phyloP scores from a whole-genome alignment of 1,284 basidiomycete genomes.

The Apiotrichum mycotoxinovorans region DNA sequence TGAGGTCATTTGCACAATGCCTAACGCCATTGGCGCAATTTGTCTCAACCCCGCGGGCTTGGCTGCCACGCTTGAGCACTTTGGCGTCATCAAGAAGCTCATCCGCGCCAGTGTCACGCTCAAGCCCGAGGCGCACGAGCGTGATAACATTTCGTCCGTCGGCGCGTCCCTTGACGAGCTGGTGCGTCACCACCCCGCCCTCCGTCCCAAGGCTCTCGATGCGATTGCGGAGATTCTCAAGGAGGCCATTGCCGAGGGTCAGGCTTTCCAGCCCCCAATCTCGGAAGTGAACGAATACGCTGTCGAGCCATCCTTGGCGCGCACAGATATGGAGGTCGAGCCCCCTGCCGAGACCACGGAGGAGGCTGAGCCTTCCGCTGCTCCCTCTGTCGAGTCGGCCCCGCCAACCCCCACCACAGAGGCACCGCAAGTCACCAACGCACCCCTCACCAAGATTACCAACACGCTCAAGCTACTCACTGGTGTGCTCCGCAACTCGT shows the following conservation, averaged over 20 bases:
- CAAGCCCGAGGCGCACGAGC: slow-evolving; percentile 83
- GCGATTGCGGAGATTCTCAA: slow-evolving; percentile 66
- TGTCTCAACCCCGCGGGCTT: slow-evolving; percentile 91
- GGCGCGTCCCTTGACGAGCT: slow-evolving; percentile 92
- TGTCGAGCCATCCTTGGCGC: slow-evolving; percentile 4
- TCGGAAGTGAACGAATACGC: slow-evolving; percentile 25
- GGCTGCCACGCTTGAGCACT: slow-evolving; percentile 70
- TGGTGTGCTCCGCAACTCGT: slow-evolving; percentile 82
- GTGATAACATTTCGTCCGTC: slow-evolving; percentile 84
- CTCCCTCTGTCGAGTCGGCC: neutral
- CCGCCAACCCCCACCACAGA: slow-evolving; percentile 13
- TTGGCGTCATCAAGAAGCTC: slow-evolving; percentile 75
- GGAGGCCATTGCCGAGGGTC: slow-evolving; percentile 56
- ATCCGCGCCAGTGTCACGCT: slow-evolving; percentile 84
- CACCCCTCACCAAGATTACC: slow-evolving; percentile 22
- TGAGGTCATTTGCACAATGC: slow-evolving; percentile 86
- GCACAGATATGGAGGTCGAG: slow-evolving; percentile 14
- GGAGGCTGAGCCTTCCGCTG: neutral
- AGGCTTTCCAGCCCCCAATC: slow-evolving; percentile 24
- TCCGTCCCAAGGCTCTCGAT: slow-evolving; percentile 76
- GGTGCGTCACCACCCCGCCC: slow-evolving; percentile 86
- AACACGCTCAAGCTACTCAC: slow-evolving; percentile 68
- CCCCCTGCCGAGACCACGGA: neutral
- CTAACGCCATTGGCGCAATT: slow-evolving; percentile 93
- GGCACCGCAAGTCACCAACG: slow-evolving; percentile 16